Evolutionary conservation across 306 rosid species (phyloP).

Genomic region (Fragaria iinumae): DNA sequence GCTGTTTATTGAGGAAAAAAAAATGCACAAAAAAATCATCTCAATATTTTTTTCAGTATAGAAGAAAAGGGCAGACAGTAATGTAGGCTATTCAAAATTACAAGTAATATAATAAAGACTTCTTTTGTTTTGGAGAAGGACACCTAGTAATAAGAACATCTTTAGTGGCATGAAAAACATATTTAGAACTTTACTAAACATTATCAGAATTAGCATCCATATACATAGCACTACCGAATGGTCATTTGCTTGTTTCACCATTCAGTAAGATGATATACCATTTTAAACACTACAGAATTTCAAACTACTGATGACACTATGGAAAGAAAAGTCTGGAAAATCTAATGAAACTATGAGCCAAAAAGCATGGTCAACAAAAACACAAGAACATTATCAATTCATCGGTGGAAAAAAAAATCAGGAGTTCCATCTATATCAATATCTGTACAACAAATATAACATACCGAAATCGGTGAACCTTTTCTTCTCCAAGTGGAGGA

Average conservation of each 20-base stretch:
- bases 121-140: background rate
- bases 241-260: background rate
- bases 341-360: too few species aligned
- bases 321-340: too few species aligned
- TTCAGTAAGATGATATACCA: background rate
- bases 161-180: background rate
- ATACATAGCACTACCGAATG: background rate
- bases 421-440: background rate
- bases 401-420: background rate
- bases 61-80: constrained; percentile 1
- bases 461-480: constrained; percentile 66
- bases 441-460: constrained; percentile 23
- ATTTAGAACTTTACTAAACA: background rate
- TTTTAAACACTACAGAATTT: too few species aligned
- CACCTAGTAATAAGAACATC: background rate
- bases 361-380: too few species aligned
- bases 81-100: background rate
- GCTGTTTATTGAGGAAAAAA: constrained; percentile 43
- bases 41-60: background rate
- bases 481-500: constrained; percentile 69
- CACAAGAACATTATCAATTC: too few species aligned
- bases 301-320: too few species aligned
- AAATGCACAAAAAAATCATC: background rate
- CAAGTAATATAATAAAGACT: background rate
- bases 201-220: background rate